These are phyloP conservation scores for Letharia columbiana DNA, from an alignment of 495 filamentous ascomycete genomes.

Conservation along the genomic window DNA sequence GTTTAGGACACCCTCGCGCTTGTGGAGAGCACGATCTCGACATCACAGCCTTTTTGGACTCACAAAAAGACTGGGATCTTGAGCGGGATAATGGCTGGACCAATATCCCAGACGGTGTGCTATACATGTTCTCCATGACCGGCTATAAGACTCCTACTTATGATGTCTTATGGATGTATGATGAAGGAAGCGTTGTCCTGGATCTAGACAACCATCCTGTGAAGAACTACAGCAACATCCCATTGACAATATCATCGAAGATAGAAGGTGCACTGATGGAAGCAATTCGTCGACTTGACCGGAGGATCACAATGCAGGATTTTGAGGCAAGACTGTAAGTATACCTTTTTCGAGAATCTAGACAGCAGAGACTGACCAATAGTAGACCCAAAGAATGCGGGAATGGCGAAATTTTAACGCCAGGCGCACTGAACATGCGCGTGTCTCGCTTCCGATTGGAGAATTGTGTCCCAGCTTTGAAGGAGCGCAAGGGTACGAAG, in stretches of 20 bases:
- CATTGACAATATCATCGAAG: neutral
- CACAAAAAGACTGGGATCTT: neutral
- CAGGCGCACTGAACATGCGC: neutral
- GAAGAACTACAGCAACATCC: neutral
- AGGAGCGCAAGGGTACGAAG: neutral
- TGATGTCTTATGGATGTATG: neutral
- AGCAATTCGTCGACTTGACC: neutral
- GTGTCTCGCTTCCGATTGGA: neutral
- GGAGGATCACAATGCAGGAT: neutral
- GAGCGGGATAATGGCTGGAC: neutral
- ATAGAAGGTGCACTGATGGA: neutral
- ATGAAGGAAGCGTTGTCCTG: neutral
- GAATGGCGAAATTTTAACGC: neutral
- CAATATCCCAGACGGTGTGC: no score
- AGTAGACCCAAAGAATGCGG: neutral
- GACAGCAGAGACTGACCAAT: neutral
- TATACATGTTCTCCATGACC: neutral
- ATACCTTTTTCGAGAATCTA: neutral
- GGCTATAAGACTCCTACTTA: neutral
- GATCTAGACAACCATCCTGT: neutral
- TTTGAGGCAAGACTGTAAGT: neutral
- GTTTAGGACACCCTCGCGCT: neutral
- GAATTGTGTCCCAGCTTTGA: neutral
- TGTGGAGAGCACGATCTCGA: neutral
- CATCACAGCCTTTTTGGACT: neutral